These are phyloP conservation scores for Penicillium sp. DNA, from an alignment of 2,329 filamentous ascomycete species.

Conservation along the genomic window DNA sequence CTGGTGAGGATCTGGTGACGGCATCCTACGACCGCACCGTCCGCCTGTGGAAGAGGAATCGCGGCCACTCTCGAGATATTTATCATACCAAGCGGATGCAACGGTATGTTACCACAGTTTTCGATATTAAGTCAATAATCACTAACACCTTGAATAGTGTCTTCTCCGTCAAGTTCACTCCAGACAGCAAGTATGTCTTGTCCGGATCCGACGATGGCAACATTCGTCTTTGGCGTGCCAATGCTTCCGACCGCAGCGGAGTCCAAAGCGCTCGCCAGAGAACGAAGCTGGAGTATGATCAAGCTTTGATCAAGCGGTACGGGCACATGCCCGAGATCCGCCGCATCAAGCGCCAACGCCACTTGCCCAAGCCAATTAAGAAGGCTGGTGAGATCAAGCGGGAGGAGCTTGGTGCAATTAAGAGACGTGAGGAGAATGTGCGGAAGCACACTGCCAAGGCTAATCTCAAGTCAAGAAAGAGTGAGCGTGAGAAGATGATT, in stretches of 20 bases:
- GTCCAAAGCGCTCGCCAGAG: slow-evolving; percentile 84
- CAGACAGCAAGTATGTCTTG: slow-evolving; percentile 86
- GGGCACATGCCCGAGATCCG: slow-evolving; percentile 95
- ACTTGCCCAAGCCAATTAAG: slow-evolving; percentile 90
- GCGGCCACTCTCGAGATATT: slow-evolving; percentile 85
- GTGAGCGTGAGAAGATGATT: slow-evolving; percentile 92
- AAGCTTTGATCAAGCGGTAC: slow-evolving; percentile 79
- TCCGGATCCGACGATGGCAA: slow-evolving; percentile 95
- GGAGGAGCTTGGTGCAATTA: slow-evolving; percentile 84
- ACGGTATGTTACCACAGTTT: slow-evolving; percentile 44
- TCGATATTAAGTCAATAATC: slow-evolving; percentile 4
- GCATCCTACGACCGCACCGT: slow-evolving; percentile 88
- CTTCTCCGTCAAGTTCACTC: slow-evolving; percentile 81
- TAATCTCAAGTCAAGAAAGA: slow-evolving; percentile 66
- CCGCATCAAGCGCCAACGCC: slow-evolving; percentile 86
- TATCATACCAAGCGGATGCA: slow-evolving; percentile 99
- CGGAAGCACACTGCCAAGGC: slow-evolving; percentile 87
- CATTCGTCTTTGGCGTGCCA: slow-evolving; percentile 82
- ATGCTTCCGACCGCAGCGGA: slow-evolving; percentile 80
- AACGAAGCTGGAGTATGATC: slow-evolving; percentile 89
- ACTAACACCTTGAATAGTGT: slow-evolving; percentile 57
- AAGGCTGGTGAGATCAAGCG: slow-evolving; percentile 94
- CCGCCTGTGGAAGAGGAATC: slow-evolving; percentile 77
- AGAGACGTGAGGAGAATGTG: slow-evolving; percentile 91
- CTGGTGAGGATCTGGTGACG: slow-evolving; percentile 88